Conservation (phyloP, 805 yeast species). For the Saccharomyces eubayanus region DNA sequence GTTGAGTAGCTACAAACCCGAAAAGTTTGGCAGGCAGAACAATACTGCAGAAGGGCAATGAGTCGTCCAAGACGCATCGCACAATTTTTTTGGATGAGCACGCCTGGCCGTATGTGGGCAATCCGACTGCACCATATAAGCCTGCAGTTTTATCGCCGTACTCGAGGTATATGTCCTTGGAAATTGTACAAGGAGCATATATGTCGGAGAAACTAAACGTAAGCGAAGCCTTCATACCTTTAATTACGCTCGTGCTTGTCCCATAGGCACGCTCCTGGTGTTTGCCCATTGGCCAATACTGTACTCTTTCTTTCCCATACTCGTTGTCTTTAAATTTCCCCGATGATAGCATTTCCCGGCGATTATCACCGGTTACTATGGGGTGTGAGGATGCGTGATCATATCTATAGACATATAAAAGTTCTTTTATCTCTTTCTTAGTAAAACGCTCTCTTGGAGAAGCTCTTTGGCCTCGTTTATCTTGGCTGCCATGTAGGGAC, state of each 20-base stretch:
- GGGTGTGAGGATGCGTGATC: background rate
- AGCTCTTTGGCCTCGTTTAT: constrained; percentile 87
- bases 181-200: background rate
- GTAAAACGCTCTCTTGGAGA: constrained; percentile 30
- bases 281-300: background rate
- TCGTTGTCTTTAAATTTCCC: background rate
- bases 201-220: background rate
- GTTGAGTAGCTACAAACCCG: constrained; percentile 4
- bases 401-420: background rate
- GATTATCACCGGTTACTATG: background rate
- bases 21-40: constrained; percentile 8
- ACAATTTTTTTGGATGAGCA: background rate
- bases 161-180: background rate
- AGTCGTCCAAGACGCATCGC: constrained; percentile 6
- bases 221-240: background rate
- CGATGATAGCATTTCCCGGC: background rate
- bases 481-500: constrained; percentile 81
- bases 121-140: constrained; percentile 7
- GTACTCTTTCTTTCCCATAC: background rate
- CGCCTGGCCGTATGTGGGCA: constrained; percentile 7
- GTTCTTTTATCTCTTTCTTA: constrained; percentile 8
- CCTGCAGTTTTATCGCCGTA: background rate
- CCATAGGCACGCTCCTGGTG: too few relatives aligned
- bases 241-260: background rate
- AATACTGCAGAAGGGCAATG: constrained; percentile 9